Evolutionary conservation across 139 green algal genomes (phyloP), one percentile per base, ranked within the genome.

Genomic region (Tetraselmis striata): DNA sequence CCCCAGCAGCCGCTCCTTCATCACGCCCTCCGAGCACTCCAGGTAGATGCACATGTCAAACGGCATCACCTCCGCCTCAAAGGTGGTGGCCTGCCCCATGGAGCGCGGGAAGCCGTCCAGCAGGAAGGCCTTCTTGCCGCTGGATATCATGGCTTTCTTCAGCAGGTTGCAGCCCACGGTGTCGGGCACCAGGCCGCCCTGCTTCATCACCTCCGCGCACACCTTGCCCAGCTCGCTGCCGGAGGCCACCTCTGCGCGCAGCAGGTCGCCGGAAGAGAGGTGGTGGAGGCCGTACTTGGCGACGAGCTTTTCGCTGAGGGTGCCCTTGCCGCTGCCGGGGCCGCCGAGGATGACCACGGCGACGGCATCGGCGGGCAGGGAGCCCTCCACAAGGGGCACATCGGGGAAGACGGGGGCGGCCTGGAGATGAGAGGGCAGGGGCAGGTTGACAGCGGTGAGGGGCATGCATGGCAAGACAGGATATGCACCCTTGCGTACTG

Each of bases 321-420:
- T 98, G 31, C 95, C 95, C 83, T 98, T 98, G 58, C 95, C 95
- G n/a, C 85, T 91, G 32, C 94, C 94, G 30, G 94, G 94, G 0
- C 94, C 94, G 1, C 94, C 94, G 77, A 96, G 88, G 23, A 95
- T 90, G 67, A 95, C 95, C 0, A 91, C 78, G 2, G 89, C 82
- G 27, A 28, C 31, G 1, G 79, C 59, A 58, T 86, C 31, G 5
- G 77, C 81, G 27, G 81, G 78, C 29, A 85, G 78, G 24, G 23
- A 31, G 58, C 79, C 79, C 59, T 75, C 28, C 25, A 59, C 28
- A n/a, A 25, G 25, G 58, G 79, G 30, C 18, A 82, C 79, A 25
- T 67, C 45, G 45, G 45, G 45, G 45, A 67, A 67, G 18, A 67
- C 45, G n/a, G n/a, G n/a, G n/a, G n/a, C n/a, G n/a, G n/a, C n/a